Evolutionary conservation across 306 rosid genomes (phyloP), one percentile per base, ranked within the genome.

Genomic region (Pterocarpus santalinus): DNA sequence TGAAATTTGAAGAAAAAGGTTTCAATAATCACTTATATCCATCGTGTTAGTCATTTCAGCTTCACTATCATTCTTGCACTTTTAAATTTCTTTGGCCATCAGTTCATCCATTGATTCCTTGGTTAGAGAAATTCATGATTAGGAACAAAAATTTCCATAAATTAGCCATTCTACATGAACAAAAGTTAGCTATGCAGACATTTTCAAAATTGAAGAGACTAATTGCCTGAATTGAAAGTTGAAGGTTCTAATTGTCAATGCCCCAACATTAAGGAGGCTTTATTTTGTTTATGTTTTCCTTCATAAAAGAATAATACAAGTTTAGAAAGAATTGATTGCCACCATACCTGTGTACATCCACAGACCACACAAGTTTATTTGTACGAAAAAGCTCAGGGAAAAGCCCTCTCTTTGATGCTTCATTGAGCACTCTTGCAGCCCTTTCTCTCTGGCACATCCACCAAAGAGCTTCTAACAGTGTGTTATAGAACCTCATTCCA

Each of bases 401-500:
- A 73, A 92, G 83, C 69, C 99, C 98, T 70, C 94, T 89, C 76
- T 89, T 91, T 65, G 89, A 92, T 84, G 97, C 99, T 87, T 96
- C 98, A 80, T 81, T 85, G 74, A 96, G 97, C 85, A 96, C 96
- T 80, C 95, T 90, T n/a, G 81, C 90, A 69, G 99, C 97, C 85
- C 98, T 89, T 78, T 90, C 91, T 90, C 91, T 92, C 92, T 96
- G 98, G 73, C 86, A 88, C 89, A 90, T 80, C 94, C 97, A 92
- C 99, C 98, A 96, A 82, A 92, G 98, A 82, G 98, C 98, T 82
- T 94, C 99, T 61, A 94, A 83, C 76, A 93, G 92, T 33, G 97
- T 87, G 76, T 93, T 96, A 83, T 94, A 92, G 88, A 93, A 92
- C 79, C 88, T 90, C 89, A 94, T 85, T 81, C 94, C 97, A 79